phyloP scores from a whole-genome alignment of 371 early-diverging fungal genomes.

The Rhizopus delemar region DNA sequence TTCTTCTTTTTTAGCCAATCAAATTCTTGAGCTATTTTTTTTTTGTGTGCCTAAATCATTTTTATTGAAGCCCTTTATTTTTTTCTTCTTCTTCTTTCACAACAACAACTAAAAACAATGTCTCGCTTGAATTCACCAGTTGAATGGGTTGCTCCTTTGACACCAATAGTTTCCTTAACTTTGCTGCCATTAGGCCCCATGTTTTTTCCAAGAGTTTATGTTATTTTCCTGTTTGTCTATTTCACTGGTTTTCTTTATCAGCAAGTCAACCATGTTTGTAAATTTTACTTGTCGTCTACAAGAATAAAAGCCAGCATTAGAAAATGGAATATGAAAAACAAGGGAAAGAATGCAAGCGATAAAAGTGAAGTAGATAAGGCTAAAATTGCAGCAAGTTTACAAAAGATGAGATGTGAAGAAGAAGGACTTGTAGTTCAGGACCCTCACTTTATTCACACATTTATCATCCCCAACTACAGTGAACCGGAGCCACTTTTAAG shows the following conservation, averaged over 20 bases:
- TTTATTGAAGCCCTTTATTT: neutral
- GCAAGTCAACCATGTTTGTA: conserved; percentile 51
- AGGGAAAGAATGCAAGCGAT: conserved; percentile 6
- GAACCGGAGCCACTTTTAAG: conserved; percentile 51
- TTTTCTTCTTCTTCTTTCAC: neutral
- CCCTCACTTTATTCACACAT: conserved; percentile 37
- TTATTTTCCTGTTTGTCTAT: conserved; percentile 42
- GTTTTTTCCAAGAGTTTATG: conserved; percentile 43
- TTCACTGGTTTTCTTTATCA: conserved; percentile 46
- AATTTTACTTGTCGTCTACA: conserved; percentile 41
- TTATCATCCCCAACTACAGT: conserved; percentile 68
- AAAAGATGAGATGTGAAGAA: conserved; percentile 15
- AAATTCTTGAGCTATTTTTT: neutral
- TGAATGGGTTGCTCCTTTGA: conserved; percentile 54
- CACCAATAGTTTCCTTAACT: conserved; percentile 41
- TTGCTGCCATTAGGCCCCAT: conserved; percentile 48
- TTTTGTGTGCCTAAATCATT: conserved; percentile 1
- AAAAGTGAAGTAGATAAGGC: conserved; percentile 15
- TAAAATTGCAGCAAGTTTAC: conserved; percentile 12
- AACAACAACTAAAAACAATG: conserved; percentile 8
- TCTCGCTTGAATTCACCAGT: conserved; percentile 36
- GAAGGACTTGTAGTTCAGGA: conserved; percentile 9
- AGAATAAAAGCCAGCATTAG: conserved; percentile 34
- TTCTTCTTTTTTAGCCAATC: neutral
- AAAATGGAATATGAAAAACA: conserved; percentile 31